Percentiles rank a stretch among this genome's conserved stretches.
These are phyloP conservation scores for Neophaeococcomyces mojaviensis DNA, from an alignment of 2,329 filamentous ascomycete genomes.

Conservation along the genomic window DNA sequence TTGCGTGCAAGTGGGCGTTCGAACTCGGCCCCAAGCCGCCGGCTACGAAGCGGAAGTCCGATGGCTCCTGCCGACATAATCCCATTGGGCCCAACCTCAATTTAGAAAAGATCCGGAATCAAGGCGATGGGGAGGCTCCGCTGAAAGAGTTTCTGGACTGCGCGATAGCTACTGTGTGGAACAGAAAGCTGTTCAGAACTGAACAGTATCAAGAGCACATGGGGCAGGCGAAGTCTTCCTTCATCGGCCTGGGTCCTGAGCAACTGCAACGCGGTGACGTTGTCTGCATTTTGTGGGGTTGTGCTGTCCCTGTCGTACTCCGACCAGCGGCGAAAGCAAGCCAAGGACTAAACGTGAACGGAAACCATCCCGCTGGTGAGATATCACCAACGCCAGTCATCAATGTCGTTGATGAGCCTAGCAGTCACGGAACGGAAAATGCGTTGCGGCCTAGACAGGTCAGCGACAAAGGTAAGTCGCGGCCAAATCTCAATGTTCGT, in stretches of 20 bases:
- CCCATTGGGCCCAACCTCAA: background rate
- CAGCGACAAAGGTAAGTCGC: too few species aligned
- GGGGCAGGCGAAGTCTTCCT: background rate
- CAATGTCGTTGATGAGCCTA: too few species aligned
- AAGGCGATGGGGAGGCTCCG: slow-evolving; percentile 1
- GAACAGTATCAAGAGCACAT: background rate
- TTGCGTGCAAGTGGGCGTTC: slow-evolving; percentile 11
- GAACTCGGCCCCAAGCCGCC: background rate
- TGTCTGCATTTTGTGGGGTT: slow-evolving; percentile 28
- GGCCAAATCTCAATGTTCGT: too few species aligned
- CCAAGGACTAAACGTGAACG: too few species aligned
- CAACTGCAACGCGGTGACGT: slow-evolving; percentile 21
- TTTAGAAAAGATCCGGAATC: background rate
- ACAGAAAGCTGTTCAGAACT: background rate
- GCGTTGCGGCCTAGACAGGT: too few species aligned
- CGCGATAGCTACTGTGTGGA: background rate
- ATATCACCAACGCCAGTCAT: too few species aligned
- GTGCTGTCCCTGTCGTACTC: slow-evolving; percentile 30
- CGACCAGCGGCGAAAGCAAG: too few species aligned
- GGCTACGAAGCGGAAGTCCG: too few species aligned
- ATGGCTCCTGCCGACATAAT: too few species aligned
- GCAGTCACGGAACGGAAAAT: too few species aligned
- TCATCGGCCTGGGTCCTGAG: background rate
- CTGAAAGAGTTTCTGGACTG: background rate
- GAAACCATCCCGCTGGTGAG: too few species aligned